Evolutionary conservation across 352 stramenopile genomes (phyloP), one percentile per base, ranked within the genome.

Genomic region (Phytophthora sp.): DNA sequence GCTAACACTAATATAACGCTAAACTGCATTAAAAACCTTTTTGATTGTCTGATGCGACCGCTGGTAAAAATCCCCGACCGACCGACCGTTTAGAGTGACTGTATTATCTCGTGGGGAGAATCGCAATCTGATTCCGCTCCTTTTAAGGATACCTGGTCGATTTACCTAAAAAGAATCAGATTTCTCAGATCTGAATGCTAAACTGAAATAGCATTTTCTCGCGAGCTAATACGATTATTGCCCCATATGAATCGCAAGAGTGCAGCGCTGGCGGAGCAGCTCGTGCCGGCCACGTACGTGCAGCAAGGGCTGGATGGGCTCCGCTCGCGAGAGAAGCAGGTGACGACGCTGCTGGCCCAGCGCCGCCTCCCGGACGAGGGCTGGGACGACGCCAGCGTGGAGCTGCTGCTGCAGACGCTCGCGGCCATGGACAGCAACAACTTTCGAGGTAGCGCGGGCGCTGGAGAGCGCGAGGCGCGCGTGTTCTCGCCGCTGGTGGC

Each of bases 381-480:
- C 26, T 98, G 91, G 93, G 88, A 97, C 57, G 93, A 98, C 18
- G 66, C 74, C 37, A 89, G 76, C 32, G 84, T 98, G 31, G 89
- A 98, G 66, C 62, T 87, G 60, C 72, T 97, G 35, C 76, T 98
- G 55, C 74, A 87, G 38, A 84, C 94, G 60, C 74, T 98, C 42
- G 82, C 91, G 27, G 69, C 89, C 44, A 97, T 98, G 91, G 94
- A 98, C 76, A 97, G 84, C 78, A 98, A 98, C 79, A 98, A 98
- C 72, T 98, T 98, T 72, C 62, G 67, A 45, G 75, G 74, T 27
- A 97, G 95, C 60, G 76, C 92, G 18, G 97, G 98, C 31, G 96
- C 97, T 12, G 97, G 98, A 13, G 98, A 99, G 79, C 89, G 98
- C 35, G 98, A 99, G 76, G 97, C 94, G 45, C 86, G 97, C 27